Base-by-base conservation (phyloP, 2,329 filamentous ascomycete genomes). In the Plectosphaerella plurivora region DNA sequence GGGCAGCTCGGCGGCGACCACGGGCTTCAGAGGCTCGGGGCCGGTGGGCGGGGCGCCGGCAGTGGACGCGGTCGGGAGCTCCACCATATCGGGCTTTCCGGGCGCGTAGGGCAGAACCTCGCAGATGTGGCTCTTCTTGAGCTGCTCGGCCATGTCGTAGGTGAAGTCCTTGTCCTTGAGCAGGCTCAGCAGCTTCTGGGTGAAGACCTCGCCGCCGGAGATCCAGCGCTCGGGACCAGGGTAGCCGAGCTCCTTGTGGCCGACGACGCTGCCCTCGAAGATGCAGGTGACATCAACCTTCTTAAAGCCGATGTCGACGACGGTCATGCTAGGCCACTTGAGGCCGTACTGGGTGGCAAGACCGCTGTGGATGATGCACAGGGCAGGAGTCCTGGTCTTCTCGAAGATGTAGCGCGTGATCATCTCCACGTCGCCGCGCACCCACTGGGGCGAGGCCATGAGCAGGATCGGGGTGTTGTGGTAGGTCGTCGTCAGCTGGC, bases 361-460 rank as follows among this genome's bases (percentile, higher is more conserved):
- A 3, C 90, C 92, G 60, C 91, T 88, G 70, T 97, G 89, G 74
- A 99, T 87, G 57, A 97, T 79, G 61, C 88, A 92, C 49, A 99
- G 88, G 0, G 90, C 91, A 0, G 94, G 94, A 0, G 91, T 94
- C 73, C 93, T 94, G 66, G 96, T 96, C 72, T 94, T 95, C 71
- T 99, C 94, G 64, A 99, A 99, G 58, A 97, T 84, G 75, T 96
- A 99, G 57, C 94, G 90, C 14, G 92, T 89, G 59, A 99, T 86
- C 39, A 82, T 82, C 71, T 97, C 93, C 66, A 87, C 87, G 68
- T 97, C 91, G 56, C 88, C 86, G 9, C 88, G 84, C 4, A 91
- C 91, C 93, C 94, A 99, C 60, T 86, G 87, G 4, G 94, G 92
- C 60, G 96, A 89, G 8, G 88, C 83, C 70, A 97, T 88, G 57